Conservation (phyloP, 2,329 filamentous ascomycete genomes). For the Cordyceps farinosa region DNA sequence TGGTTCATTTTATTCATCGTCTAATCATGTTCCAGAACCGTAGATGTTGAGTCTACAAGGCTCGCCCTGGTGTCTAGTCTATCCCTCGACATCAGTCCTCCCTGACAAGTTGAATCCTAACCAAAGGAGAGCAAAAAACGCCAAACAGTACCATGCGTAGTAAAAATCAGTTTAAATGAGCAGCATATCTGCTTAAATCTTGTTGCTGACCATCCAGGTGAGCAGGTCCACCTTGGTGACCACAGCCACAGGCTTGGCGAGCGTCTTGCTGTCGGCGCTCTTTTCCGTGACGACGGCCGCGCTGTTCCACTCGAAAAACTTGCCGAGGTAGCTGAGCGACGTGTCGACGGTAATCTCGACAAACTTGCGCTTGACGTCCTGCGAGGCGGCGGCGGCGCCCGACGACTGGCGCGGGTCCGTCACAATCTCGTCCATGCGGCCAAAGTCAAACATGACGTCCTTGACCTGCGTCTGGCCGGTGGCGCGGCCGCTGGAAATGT, state of each 20-base stretch:
- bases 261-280: conserved; percentile 49
- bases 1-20: conserved; percentile 13
- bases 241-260: conserved; percentile 77
- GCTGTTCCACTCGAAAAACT: conserved; percentile 98
- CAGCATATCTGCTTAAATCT: conserved; percentile 25
- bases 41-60: conserved; percentile 43
- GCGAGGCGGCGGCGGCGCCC: conserved; percentile 34
- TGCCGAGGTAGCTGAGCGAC: conserved; percentile 74
- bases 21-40: conserved; percentile 20
- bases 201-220: conserved; percentile 79
- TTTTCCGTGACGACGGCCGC: conserved; percentile 90
- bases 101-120: conserved; percentile 15
- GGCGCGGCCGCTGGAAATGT: conserved; percentile 80
- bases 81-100: conserved; percentile 13
- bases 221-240: conserved; percentile 96
- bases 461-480: conserved; percentile 69
- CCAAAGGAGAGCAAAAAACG: conserved; percentile 22
- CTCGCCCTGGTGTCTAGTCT: conserved; percentile 17
- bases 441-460: conserved; percentile 96
- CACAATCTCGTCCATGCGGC: conserved; percentile 79
- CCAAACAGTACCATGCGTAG: conserved; percentile 24
- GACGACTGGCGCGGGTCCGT: conserved; percentile 73
- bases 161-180: neutral
- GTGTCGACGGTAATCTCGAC: conserved; percentile 94
- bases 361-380: conserved; percentile 63